A percentile compares a stretch with the other conserved stretches of the same genome.
phyloP scores from a whole-genome alignment of 495 filamentous ascomycete species.

The Penicillium salamii region DNA sequence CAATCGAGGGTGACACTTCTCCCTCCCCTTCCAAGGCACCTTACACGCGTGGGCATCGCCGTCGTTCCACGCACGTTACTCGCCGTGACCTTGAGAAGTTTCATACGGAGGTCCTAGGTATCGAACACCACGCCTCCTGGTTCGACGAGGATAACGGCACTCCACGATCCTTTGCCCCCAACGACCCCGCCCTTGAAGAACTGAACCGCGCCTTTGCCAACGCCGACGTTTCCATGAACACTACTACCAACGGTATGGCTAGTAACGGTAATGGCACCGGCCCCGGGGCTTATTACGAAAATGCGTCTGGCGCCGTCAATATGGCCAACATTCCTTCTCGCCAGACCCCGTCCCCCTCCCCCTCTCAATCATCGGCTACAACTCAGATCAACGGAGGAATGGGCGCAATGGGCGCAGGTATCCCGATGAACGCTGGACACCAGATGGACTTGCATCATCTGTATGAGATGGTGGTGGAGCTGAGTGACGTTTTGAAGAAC shows the following conservation, averaged over 20 bases:
- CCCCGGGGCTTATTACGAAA: constrained; percentile 32
- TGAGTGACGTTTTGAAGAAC: constrained; percentile 70
- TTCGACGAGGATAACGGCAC: constrained; percentile 32
- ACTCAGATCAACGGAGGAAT: constrained; percentile 56
- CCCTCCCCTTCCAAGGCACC: constrained; percentile 37
- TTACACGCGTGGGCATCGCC: constrained; percentile 45
- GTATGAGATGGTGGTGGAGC: constrained; percentile 76
- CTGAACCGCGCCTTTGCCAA: constrained; percentile 38
- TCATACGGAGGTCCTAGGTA: constrained; percentile 40
- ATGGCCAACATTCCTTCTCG: constrained; percentile 37
- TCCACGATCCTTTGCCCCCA: constrained; percentile 23
- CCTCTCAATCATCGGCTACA: constrained; percentile 24
- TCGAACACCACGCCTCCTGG: constrained; percentile 30
- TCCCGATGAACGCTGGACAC: constrained; percentile 75
- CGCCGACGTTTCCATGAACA: constrained; percentile 39
- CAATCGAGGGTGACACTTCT: constrained; percentile 34
- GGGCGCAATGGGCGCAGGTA: constrained; percentile 53
- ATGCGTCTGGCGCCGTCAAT: constrained; percentile 27
- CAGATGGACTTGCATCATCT: constrained; percentile 86
- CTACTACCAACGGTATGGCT: constrained; percentile 25
- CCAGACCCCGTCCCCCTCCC: constrained; percentile 34
- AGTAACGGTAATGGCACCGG: constrained; percentile 29
- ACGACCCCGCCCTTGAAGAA: constrained; percentile 34
- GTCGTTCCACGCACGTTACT: constrained; percentile 47
- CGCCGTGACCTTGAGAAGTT: constrained; percentile 45